Conservation (phyloP, 306 rosid genomes). For the Trifolium dubium region DNA sequence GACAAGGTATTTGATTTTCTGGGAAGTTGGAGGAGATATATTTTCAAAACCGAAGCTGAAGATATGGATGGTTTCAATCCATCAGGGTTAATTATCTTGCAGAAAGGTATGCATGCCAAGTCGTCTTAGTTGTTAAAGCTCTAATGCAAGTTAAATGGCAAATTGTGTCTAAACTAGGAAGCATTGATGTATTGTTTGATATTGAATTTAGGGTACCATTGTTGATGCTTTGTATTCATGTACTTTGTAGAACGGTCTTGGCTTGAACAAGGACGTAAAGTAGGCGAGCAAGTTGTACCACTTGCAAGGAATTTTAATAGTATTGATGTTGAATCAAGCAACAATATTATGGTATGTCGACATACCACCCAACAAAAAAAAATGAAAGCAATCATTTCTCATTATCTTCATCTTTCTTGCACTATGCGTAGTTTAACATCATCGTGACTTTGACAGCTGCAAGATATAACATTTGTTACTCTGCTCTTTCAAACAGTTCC, state of each 20-base stretch:
- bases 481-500: constrained; percentile 5
- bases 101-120: constrained; percentile 65
- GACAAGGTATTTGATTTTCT: constrained; percentile 74
- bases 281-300: constrained; percentile 94
- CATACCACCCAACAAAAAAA: background rate
- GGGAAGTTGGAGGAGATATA: constrained; percentile 91
- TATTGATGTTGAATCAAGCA: constrained; percentile 65
- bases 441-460: constrained; percentile 24
- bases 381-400: constrained; percentile 8
- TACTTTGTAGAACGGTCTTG: constrained; percentile 71
- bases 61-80: constrained; percentile 94
- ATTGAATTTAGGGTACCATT: constrained; percentile 18
- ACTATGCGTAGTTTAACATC: background rate
- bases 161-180: constrained; percentile 27
- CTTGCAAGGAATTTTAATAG: constrained; percentile 80
- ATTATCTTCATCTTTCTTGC: constrained; percentile 18
- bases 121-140: constrained; percentile 18
- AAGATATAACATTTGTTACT: constrained; percentile 6
- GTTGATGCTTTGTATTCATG: constrained; percentile 25
- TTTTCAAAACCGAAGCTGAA: constrained; percentile 81
- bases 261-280: constrained; percentile 88
- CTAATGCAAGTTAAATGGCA: constrained; percentile 5
- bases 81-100: constrained; percentile 89
- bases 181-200: background rate
- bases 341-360: constrained; percentile 61